Base-by-base conservation (phyloP, 495 filamentous ascomycete genomes). In the Filosporella fistucella region DNA sequence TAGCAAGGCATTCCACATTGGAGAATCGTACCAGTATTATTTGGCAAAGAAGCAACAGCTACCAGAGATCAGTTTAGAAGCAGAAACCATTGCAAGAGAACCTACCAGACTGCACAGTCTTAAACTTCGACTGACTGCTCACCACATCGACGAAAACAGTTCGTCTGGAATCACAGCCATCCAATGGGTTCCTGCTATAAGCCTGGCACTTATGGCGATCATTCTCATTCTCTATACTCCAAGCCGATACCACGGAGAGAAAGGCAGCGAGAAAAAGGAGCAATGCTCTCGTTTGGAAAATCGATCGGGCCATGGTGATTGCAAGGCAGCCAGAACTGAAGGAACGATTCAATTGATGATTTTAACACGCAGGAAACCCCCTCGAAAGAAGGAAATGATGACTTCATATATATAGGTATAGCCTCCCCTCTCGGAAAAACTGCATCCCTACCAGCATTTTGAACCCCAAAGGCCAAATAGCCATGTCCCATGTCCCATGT, bases 21-120 rank as follows among this genome's bases (percentile, higher is more conserved):
- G 34, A 17, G 14, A 46, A 13, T 20, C 50, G 21, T 36, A 57
- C 55, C 55, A 26, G 63, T 69, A 54, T 76, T 71, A 39, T 75
- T 64, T 3, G 76, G 76, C 7, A 81, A 63, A 26, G 77, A 76
- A 41, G 64, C 55, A 21, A 81, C 71, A 40, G 79, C 79, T 22
- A 61, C 52, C n/a, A n/a, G n/a, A n/a, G n/a, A n/a, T n/a, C n/a
- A n/a, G n/a, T n/a, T n/a, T n/a, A n/a, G n/a, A n/a, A n/a, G n/a
- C n/a, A n/a, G n/a, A n/a, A n/a, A n/a, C n/a, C n/a, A n/a, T n/a
- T n/a, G n/a, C n/a, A n/a, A n/a, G 24, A 14, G 16, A 12, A 13
- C 18, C 34, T 51, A 55, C 56, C 56, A 28, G 56, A 58, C 35
- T 58, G 56, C 24, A 58, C 56, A 16, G 56, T 58, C 14, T 37